Evolutionary conservation across 805 yeast genomes (phyloP).

Genomic region (Pichia gijzeniarum): DNA sequence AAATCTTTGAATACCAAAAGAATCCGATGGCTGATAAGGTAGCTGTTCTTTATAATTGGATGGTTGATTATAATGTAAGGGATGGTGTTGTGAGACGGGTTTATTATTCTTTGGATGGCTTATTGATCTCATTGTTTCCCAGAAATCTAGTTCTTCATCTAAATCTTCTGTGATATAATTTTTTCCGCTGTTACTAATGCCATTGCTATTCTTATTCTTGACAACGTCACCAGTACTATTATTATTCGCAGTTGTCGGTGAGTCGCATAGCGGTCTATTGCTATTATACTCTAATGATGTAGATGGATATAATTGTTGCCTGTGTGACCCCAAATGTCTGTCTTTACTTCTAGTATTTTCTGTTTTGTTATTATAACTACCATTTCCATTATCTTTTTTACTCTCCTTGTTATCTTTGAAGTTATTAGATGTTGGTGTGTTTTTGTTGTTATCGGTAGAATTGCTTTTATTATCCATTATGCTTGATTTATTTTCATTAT

Average conservation of each 20-base stretch:
- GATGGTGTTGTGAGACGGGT: slow-evolving; percentile 53
- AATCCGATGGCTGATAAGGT: slow-evolving; percentile 17
- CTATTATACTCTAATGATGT: neutral
- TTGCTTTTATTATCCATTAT: neutral
- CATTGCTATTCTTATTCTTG: too few species aligned
- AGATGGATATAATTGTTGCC: slow-evolving; percentile 15
- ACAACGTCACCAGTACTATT: too few species aligned
- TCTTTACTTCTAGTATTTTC: neutral
- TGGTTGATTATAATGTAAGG: slow-evolving; percentile 36
- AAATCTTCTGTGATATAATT: slow-evolving; percentile 36
- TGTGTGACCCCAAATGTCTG: slow-evolving; percentile 2
- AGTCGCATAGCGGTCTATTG: neutral
- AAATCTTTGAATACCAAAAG: slow-evolving; percentile 15
- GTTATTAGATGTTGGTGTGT: slow-evolving; percentile 3
- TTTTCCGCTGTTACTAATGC: slow-evolving; percentile 6
- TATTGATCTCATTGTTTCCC: slow-evolving; percentile 61
- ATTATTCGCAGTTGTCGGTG: slow-evolving; percentile 1
- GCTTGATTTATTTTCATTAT: slow-evolving; percentile 23
- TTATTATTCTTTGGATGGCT: slow-evolving; percentile 34
- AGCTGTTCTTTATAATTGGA: slow-evolving; percentile 16
- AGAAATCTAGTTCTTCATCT: slow-evolving; percentile 62
- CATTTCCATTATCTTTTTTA: slow-evolving; percentile 12
- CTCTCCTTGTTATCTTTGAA: slow-evolving; percentile 10
- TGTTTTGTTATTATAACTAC: slow-evolving; percentile 1
- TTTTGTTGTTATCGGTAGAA: slow-evolving; percentile 4